A percentile compares a stretch with the other conserved stretches of the same genome.
These are phyloP conservation scores for Penicillium samsonianum DNA, from an alignment of 495 filamentous ascomycete genomes.

Conservation along the genomic window DNA sequence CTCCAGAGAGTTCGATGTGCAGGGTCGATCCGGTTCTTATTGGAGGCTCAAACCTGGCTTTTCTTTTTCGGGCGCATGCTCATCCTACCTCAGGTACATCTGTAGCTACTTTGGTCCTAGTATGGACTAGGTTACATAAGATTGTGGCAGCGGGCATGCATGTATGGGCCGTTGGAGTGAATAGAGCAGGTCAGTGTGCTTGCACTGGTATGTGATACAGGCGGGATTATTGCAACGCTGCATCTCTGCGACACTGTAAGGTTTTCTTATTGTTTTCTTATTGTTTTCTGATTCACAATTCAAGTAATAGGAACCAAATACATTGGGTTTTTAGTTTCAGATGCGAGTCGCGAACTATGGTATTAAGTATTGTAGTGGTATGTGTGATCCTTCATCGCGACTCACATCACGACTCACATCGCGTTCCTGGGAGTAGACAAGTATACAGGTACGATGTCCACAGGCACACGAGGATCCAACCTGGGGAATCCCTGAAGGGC, in stretches of 20 bases:
- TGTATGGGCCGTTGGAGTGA: background rate
- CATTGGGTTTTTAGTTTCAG: background rate
- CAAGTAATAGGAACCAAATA: background rate
- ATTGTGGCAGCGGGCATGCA: background rate
- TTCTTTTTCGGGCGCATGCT: background rate
- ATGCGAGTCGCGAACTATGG: slow-evolving; percentile 3
- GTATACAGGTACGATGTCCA: background rate
- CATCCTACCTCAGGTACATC: background rate
- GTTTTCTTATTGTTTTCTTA: background rate
- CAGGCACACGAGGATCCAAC: slow-evolving; percentile 8
- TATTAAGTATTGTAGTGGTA: background rate
- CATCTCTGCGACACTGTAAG: slow-evolving; percentile 10
- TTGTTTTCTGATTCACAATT: background rate
- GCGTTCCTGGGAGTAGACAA: background rate
- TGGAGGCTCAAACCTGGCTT: background rate
- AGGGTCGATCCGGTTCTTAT: slow-evolving; percentile 5
- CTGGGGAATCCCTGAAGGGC: slow-evolving; percentile 6
- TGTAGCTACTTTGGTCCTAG: background rate
- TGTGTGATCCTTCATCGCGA: slow-evolving; percentile 10
- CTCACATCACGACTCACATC: slow-evolving; percentile 14
- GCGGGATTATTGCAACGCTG: slow-evolving; percentile 11
- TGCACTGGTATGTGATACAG: slow-evolving; percentile 15
- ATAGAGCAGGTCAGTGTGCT: slow-evolving; percentile 1
- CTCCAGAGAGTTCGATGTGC: slow-evolving; percentile 5
- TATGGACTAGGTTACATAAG: background rate